Base-by-base conservation (phyloP, 306 rosid genomes). In the Prunus mongolica region DNA sequence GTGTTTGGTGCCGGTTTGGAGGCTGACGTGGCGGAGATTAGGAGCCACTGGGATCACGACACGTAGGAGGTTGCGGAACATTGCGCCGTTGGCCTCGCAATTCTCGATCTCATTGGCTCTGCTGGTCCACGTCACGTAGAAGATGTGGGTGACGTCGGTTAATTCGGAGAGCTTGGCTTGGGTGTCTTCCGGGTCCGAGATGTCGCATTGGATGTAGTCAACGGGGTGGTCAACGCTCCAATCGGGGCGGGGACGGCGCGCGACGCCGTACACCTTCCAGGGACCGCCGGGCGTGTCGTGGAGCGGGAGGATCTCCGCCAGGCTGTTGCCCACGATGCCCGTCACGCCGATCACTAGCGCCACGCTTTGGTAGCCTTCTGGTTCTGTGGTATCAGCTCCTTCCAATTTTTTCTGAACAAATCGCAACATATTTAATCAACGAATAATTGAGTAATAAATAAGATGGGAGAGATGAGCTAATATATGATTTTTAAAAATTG, bases 291-390 rank as follows among this genome's bases (percentile, higher is more conserved):
- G 96, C 0, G 89, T 88, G 74, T 90, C 91, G 3, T 82, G 51
- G 25, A 86, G 88, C 0, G 93, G 93, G 2, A 90, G 88, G 15
- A 90, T 90, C 76, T 90, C 91, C 19, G 91, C 93, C 2, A 90
- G 85, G 85, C 96, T 90, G 44, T 90, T 90, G 47, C 93, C 93
- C 0, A 90, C 96, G 67, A 90, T 86, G n/a, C 93, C 96, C 0
- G 90, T 88, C 3, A 90, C 85, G 49, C 96, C 93, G 55, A 90
- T 77, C 12, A 90, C 76, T 1, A 90, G 67, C 0, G 82, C 93
- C 32, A 87, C 93, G 71, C 86, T 84, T 72, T 78, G 75, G 75
- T 64, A 78, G 79, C 32, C 67, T 75, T 72, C 71, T 0, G 90
- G 85, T 14, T 71, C n/a, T 49, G 44, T 6, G 12, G 41, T 28